Evolutionary conservation across 768 basidiomycete species (phyloP), one percentile per base, ranked within the genome.

Genomic region (Hebeloma cylindrosporum): DNA sequence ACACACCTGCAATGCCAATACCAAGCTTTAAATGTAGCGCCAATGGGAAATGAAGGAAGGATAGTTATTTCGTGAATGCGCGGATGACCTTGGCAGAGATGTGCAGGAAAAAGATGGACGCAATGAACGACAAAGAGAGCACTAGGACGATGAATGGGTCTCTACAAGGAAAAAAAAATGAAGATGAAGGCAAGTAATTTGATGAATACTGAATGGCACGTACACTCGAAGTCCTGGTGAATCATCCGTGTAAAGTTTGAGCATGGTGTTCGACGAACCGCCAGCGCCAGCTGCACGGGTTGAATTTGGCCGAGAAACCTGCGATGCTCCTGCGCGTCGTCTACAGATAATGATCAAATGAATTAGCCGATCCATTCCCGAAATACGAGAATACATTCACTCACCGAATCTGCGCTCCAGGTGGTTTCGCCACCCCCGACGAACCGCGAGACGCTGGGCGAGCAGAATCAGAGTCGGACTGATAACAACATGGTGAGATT

Each of bases 241-340:
- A 62, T 97, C 96, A 63, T 97, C 95, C 28, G 96, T 98, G 80
- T 98, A 98, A 3, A 99, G 77, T 71, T 91, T 93, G 61, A 99
- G 80, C 96, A 99, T 98, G 45, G 96, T 99, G 73, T 92, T 95
- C 46, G 87, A 91, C 27, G 90, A 93, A 43, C 96, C 96, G 42
- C 96, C 96, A 46, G 93, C 93, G 30, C 95, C 93, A 20, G 94
- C 93, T 29, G 93, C 85, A 47, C 94, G 85, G 22, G 85, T 66
- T 1, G 92, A 94, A 62, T 93, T 93, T 18, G 93, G 92, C 65
- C 78, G 82, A 36, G 84, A 60, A 5, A 66, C 83, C 52, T 84
- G 83, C 20, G 68, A 57, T 31, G 62, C 58, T 44, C 77, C 79
- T 48, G 79, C 88, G 56, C 90, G 78, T 65, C 89, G 83, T 56